Evolutionary conservation across 1,284 basidiomycete species (phyloP), one percentile per base, ranked within the genome.

Genomic region (Papiliotrema flavescens): DNA sequence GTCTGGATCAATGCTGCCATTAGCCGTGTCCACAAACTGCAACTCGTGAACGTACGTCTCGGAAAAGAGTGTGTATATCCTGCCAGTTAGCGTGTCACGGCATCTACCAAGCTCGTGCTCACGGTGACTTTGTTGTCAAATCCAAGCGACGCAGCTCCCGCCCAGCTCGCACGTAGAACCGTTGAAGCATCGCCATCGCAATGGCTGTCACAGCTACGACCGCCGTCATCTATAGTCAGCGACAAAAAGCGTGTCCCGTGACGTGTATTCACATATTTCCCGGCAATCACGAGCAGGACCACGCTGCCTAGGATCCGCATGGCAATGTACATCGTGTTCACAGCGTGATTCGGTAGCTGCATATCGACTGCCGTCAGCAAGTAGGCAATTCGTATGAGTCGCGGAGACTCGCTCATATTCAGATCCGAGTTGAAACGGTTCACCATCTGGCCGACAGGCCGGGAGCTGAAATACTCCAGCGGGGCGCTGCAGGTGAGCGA

Each of bases 381-480:
- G 13, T 19, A 19, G 19, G 40, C 22, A 40, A 14, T 37, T n/a
- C n/a, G n/a, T n/a, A n/a, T n/a, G n/a, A n/a, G n/a, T n/a, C n/a
- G n/a, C n/a, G n/a, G 17, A 5, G 3, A 54, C 58, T 22, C 20
- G 57, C 59, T 59, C n/a, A 53, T 57, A 34, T 53, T 55, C 22
- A 63, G 51, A 41, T 63, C 61, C 8, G 58, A 51, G 20, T 63
- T 63, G 54, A 63, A 63, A 15, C 61, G 53, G 40, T 63, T 63
- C 24, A 63, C 45, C 44, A 63, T 53, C 43, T 63, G 50, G 15
- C 61, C 61, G 11, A 51, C 34, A 4, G 40, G 26, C 22, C 54
- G 47, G 8, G 28, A 48, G 7, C 54, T 54, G 35, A 60, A 60
- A 28, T 37, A 63, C 9, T 50, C 47, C 14, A 63, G 42, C 1